phyloP scores from a whole-genome alignment of 1,284 basidiomycete species.

The Phaffia rhodozyma region DNA sequence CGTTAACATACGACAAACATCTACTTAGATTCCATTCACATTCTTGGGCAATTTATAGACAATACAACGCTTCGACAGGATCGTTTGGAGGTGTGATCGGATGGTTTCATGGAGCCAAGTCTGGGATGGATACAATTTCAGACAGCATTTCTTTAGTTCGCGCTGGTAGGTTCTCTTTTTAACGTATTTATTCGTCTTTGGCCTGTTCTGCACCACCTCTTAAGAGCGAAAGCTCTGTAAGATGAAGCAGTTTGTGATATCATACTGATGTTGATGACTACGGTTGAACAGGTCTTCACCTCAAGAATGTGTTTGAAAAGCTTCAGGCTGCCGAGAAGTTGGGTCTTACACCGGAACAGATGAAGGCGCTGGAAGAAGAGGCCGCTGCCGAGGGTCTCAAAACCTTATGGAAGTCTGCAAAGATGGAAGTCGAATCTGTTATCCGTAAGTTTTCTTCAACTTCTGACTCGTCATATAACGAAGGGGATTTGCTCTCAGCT shows the following conservation, averaged over 20 bases:
- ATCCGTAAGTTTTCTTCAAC: constrained; percentile 42
- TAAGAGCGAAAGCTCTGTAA: too few relatives aligned
- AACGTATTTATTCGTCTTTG: too few relatives aligned
- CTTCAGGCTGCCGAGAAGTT: constrained; percentile 83
- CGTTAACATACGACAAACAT: neutral
- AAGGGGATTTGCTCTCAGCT: neutral
- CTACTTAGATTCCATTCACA: neutral
- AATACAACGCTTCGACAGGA: constrained; percentile 26
- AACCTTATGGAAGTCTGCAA: constrained; percentile 88
- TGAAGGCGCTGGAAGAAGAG: constrained; percentile 82
- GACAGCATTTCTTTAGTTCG: constrained; percentile 71
- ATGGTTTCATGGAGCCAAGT: constrained; percentile 84
- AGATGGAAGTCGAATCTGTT: constrained; percentile 88
- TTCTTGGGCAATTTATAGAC: constrained; percentile 52
- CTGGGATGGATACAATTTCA: constrained; percentile 7
- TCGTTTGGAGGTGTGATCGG: constrained; percentile 60
- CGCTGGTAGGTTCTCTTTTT: constrained; percentile 31
- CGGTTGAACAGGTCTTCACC: constrained; percentile 55
- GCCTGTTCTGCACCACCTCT: too few relatives aligned
- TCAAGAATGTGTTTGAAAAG: constrained; percentile 91
- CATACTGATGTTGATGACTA: constrained; percentile 17
- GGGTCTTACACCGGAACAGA: constrained; percentile 74
- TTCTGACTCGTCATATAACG: neutral
- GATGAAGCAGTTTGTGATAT: neutral
- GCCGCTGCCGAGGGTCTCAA: constrained; percentile 90